Evolutionary conservation across 139 green algal species (phyloP).

Genomic region (Volvox reticuliferus): DNA sequence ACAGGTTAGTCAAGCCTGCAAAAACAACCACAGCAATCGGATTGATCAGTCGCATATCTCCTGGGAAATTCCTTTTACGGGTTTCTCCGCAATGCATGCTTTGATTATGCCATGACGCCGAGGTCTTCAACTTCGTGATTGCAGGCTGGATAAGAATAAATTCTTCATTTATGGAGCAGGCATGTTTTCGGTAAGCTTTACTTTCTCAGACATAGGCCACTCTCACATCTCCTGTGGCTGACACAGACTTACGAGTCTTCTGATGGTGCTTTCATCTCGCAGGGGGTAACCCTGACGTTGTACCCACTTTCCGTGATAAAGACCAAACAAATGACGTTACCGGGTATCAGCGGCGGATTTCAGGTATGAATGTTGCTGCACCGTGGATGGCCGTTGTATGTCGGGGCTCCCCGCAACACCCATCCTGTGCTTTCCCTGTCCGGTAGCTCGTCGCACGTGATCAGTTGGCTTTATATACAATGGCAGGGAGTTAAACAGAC

Average conservation of each 20-base stretch:
- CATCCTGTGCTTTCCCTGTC: not conserved
- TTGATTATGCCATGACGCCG: too few species aligned
- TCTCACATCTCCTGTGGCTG: too few species aligned
- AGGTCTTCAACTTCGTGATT: not conserved
- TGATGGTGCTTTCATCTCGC: not conserved
- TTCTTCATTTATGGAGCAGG: slow-evolving; percentile 89
- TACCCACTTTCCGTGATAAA: slow-evolving; percentile 96
- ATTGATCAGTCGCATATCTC: too few species aligned
- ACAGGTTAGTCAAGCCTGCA: slow-evolving; percentile 29
- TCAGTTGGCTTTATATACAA: not conserved
- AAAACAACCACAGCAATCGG: not conserved
- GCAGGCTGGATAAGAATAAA: slow-evolving; percentile 91
- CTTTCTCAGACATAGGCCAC: too few species aligned
- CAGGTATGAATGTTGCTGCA: not conserved
- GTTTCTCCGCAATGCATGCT: too few species aligned
- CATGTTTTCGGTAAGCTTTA: slow-evolving; percentile 77
- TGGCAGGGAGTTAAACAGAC: slow-evolving; percentile 57
- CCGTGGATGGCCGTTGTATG: not conserved
- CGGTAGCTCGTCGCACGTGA: not conserved
- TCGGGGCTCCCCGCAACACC: not conserved
- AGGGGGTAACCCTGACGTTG: slow-evolving; percentile 84
- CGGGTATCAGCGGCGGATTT: slow-evolving; percentile 67
- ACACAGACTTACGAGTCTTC: too few species aligned
- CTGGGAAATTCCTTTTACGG: too few species aligned
- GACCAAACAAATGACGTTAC: slow-evolving; percentile 88